Conservation (phyloP, 495 filamentous ascomycete species). For the Amniculicola lignicola region DNA sequence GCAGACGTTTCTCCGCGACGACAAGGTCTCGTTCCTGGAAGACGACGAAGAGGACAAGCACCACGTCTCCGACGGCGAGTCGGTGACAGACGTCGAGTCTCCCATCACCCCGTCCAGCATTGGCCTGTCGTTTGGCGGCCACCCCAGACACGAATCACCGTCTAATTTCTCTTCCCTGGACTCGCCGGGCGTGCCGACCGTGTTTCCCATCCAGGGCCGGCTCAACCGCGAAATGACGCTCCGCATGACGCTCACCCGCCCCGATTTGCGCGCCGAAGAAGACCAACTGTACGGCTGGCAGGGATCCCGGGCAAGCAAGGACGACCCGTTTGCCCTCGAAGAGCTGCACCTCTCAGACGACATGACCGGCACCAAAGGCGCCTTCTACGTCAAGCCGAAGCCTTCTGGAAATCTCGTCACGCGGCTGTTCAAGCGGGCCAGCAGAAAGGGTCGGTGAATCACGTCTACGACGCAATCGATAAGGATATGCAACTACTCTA, state of each 20-base stretch:
- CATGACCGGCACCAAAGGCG: constrained; percentile 39
- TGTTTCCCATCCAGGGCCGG: constrained; percentile 30
- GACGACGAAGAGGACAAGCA: constrained; percentile 11
- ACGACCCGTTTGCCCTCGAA: constrained; percentile 55
- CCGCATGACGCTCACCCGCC: constrained; percentile 88
- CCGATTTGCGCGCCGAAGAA: constrained; percentile 73
- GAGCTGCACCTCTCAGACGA: constrained; percentile 49
- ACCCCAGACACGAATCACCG: constrained; percentile 19
- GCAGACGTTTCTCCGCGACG: constrained; percentile 36
- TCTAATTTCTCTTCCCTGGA: constrained; percentile 47
- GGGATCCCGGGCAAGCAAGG: constrained; percentile 31
- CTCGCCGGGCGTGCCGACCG: constrained; percentile 19
- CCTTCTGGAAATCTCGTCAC: constrained; percentile 25
- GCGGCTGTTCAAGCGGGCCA: constrained; percentile 30
- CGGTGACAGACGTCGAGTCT: constrained; percentile 25
- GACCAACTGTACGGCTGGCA: constrained; percentile 59
- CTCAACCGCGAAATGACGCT: constrained; percentile 85
- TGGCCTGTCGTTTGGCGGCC: constrained; percentile 25
- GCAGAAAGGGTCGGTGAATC: constrained; percentile 13
- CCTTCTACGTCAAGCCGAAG: constrained; percentile 42
- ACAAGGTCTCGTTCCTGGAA: constrained; percentile 37
- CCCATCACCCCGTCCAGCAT: constrained; percentile 29
- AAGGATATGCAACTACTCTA: no score
- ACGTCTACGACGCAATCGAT: not conserved
- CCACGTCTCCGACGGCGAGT: constrained; percentile 17